Evolutionary conservation across 1,284 basidiomycete species (phyloP), one percentile per base, ranked within the genome.

Genomic region (Melanopsichium pennsylvanicum): DNA sequence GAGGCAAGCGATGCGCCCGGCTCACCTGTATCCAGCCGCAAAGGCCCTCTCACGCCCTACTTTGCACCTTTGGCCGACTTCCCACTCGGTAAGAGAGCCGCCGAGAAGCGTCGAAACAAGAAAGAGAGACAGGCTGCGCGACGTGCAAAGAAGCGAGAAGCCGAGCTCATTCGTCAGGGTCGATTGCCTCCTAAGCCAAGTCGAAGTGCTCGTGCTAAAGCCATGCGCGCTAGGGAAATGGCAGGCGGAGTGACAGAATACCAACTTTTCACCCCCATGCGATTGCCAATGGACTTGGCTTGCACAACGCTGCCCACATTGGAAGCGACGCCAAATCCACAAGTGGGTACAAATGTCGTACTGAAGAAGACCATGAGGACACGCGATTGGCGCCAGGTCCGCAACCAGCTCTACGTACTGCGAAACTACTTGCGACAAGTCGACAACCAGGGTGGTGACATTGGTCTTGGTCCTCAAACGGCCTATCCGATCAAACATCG

Each of bases 191-290:
- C 67, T 11, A 74, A 75, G 26, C 70, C 77, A 2, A 78, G 76
- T 47, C 72, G 72, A 16, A 73, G 60, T 33, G 79, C 78, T 15
- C 70, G 79, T 22, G 60, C 67, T 11, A 80, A 79, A 47, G 79
- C 79, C 12, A 57, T 71, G 26, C 60, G 67, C 10, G 64, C 77
- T 11, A 63, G 66, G 26, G 73, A 77, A 41, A 42, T 73, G 32
- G 75, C 79, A 2, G 79, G 79, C 10, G 79, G 79, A 19, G 50
- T 79, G 16, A 81, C 79, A 5, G 70, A 78, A 44, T 81, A 75
- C 26, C 76, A 72, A 19, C 59, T 81, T 16, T 80, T 76, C 51
- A 75, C 75, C 2, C 74, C 78, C 3, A 68, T 74, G 39, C 52
- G 68, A 13, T 51, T 78, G 34, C 63, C 75, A 19, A 62, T 72